phyloP scores from a whole-genome alignment of 768 basidiomycete species.

The Psilocybe azurescens region DNA sequence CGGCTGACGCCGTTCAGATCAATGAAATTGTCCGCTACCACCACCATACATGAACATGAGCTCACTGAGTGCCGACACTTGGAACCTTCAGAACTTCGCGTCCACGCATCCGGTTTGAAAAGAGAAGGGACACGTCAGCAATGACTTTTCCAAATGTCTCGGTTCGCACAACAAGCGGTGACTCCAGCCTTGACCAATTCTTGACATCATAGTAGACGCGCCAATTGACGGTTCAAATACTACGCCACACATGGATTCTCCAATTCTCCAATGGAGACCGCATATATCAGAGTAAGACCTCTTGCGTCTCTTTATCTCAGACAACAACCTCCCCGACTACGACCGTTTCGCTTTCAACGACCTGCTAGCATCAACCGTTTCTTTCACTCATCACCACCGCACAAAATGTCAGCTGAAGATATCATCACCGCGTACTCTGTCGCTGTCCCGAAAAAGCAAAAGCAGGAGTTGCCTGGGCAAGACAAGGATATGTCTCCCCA shows the following conservation, averaged over 20 bases:
- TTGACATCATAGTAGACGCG: background rate
- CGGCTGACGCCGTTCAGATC: no score
- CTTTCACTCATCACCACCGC: background rate
- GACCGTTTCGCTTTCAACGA: background rate
- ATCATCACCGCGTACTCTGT: constrained; percentile 40
- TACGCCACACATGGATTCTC: constrained; percentile 4
- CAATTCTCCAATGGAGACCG: constrained; percentile 5
- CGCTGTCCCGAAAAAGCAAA: constrained; percentile 43
- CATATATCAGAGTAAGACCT: constrained; percentile 12
- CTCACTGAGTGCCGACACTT: no score
- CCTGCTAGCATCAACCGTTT: background rate
- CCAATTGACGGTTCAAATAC: constrained; percentile 1
- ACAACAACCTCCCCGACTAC: background rate
- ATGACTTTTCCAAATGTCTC: background rate
- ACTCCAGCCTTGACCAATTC: background rate
- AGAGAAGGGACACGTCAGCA: background rate
- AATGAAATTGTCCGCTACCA: no score
- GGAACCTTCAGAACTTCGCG: no score
- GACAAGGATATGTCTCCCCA: constrained; percentile 53
- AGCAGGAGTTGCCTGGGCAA: constrained; percentile 53
- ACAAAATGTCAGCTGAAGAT: constrained; percentile 33
- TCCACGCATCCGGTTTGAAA: no score
- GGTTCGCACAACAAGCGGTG: background rate
- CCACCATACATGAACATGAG: no score
- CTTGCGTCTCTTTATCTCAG: background rate